Conservation (phyloP, 345 rosid species). For the Capsella bursapastoris region DNA sequence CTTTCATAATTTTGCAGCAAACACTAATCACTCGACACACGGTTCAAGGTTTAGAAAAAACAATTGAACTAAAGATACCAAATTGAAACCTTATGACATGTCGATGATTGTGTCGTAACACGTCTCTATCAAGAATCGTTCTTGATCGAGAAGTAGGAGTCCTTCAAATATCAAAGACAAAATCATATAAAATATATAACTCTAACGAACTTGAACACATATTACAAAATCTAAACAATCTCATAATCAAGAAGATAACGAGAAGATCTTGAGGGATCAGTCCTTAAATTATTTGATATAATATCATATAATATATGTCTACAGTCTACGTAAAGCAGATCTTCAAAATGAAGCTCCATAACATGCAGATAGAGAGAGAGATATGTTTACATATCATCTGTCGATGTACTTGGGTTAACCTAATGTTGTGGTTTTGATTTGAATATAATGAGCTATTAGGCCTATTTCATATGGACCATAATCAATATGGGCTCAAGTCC, state of each 20-base stretch:
- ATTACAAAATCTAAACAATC: background rate
- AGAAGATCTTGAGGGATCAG: conserved; percentile 9
- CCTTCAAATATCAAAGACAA: conserved; percentile 11
- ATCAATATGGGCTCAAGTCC: too few relatives aligned
- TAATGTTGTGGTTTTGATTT: too few relatives aligned
- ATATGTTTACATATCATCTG: too few relatives aligned
- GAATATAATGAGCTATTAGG: too few relatives aligned
- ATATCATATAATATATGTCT: conserved; percentile 10
- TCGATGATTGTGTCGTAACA: background rate
- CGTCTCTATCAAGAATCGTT: background rate
- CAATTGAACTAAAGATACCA: background rate
- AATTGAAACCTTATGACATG: background rate
- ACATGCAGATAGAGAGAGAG: too few relatives aligned
- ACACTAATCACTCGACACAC: background rate
- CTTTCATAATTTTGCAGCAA: background rate
- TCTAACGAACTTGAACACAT: background rate
- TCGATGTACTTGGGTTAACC: too few relatives aligned
- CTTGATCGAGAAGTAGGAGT: background rate
- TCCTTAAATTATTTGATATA: background rate
- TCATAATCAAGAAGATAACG: background rate
- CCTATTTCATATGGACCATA: too few relatives aligned
- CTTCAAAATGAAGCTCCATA: background rate
- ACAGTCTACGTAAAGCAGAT: background rate
- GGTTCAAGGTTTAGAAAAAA: background rate
- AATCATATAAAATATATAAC: background rate